These are phyloP conservation scores for Darksidea phi DNA, from an alignment of 495 filamentous ascomycete species.

Conservation along the genomic window DNA sequence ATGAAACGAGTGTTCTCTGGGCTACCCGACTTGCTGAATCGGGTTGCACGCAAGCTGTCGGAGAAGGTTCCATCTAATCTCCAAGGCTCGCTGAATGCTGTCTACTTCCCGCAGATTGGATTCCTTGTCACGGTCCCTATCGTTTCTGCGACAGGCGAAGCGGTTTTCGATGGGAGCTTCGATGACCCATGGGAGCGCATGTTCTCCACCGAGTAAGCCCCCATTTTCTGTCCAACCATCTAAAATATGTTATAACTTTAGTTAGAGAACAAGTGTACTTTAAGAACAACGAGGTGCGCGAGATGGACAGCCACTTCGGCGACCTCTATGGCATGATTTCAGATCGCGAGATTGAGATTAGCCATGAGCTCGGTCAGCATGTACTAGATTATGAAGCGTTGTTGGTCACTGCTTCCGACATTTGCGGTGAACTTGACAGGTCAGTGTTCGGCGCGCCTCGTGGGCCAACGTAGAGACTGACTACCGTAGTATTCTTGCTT, in stretches of 20 bases:
- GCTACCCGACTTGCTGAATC: conserved; percentile 66
- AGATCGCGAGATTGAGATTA: conserved; percentile 91
- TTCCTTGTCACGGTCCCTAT: conserved; percentile 78
- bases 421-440: conserved; percentile 85
- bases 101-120: conserved; percentile 88
- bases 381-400: conserved; percentile 69
- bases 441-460: conserved; percentile 27
- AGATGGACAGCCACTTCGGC: conserved; percentile 78
- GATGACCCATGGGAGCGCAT: conserved; percentile 70
- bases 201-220: conserved; percentile 61
- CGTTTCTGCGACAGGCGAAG: conserved; percentile 59
- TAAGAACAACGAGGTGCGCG: conserved; percentile 80
- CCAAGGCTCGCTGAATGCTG: conserved; percentile 66
- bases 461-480: conserved; percentile 7
- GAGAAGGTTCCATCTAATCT: conserved; percentile 60
- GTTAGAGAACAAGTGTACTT: conserved; percentile 66
- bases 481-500: conserved; percentile 66
- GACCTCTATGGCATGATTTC: conserved; percentile 80
- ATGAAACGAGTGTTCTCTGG: conserved; percentile 77
- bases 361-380: conserved; percentile 70
- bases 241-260: not conserved
- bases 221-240: not conserved
- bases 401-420: conserved; percentile 65
- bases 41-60: conserved; percentile 41
- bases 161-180: conserved; percentile 62